Conservation (phyloP, 1,139 yeast genomes). For the Blastobotrys ciferrii region DNA sequence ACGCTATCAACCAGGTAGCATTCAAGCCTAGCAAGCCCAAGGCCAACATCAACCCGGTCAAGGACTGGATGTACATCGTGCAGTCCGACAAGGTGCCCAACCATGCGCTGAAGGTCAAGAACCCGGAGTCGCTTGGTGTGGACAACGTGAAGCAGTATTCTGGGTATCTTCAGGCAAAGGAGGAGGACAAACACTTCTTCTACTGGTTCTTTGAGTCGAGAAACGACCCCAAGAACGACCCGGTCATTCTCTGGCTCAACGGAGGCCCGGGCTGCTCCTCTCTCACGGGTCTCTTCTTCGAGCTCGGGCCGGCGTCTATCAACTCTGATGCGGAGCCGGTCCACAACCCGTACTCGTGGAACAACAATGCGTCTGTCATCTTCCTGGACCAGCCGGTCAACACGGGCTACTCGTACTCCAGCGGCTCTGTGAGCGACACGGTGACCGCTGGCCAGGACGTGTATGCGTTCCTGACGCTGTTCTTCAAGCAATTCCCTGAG, state of each 20-base stretch:
- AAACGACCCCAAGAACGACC: constrained; percentile 62
- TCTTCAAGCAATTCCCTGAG: constrained; percentile 89
- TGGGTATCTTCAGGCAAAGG: constrained; percentile 68
- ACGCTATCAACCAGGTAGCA: constrained; percentile 14
- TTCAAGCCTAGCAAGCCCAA: constrained; percentile 9
- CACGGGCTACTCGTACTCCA: constrained; percentile 47
- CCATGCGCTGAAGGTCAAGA: constrained; percentile 34
- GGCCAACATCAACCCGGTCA: constrained; percentile 30
- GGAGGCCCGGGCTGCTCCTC: constrained; percentile 80
- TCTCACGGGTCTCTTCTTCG: constrained; percentile 63
- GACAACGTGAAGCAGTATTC: constrained; percentile 52
- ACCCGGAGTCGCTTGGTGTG: constrained; percentile 18
- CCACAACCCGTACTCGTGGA: constrained; percentile 67
- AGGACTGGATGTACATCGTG: constrained; percentile 30
- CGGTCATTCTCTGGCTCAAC: constrained; percentile 66
- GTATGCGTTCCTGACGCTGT: constrained; percentile 84
- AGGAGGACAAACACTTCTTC: constrained; percentile 81
- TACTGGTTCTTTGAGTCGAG: constrained; percentile 76
- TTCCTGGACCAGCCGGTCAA: constrained; percentile 75
- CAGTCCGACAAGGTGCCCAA: constrained; percentile 33
- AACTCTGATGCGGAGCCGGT: constrained; percentile 50
- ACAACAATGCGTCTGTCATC: constrained; percentile 63
- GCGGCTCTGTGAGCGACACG: constrained; percentile 13
- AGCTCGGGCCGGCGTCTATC: constrained; percentile 62
- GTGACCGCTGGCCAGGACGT: constrained; percentile 93